These are phyloP conservation scores for Alternaria sp. DNA, from an alignment of 2,329 filamentous ascomycete species.

Conservation along the genomic window DNA sequence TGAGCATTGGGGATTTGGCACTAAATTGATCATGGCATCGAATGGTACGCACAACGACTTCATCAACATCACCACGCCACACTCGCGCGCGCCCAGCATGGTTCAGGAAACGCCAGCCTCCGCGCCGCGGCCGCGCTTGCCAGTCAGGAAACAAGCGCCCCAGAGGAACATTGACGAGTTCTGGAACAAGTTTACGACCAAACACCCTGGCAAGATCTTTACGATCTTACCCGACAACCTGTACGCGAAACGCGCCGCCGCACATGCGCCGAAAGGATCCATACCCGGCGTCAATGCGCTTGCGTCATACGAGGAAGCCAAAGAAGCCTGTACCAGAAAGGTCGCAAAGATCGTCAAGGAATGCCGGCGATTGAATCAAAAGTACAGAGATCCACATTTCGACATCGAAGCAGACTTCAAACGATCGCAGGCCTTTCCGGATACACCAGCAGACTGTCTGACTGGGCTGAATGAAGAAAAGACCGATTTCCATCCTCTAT, in stretches of 20 bases:
- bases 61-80: slow-evolving; percentile 47
- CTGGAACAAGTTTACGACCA: slow-evolving; percentile 74
- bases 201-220: slow-evolving; percentile 75
- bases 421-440: slow-evolving; percentile 42
- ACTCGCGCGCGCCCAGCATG: slow-evolving; percentile 49
- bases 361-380: slow-evolving; percentile 80
- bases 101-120: slow-evolving; percentile 34
- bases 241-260: slow-evolving; percentile 68
- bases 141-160: slow-evolving; percentile 62
- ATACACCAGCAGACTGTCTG: slow-evolving; percentile 58
- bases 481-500: slow-evolving; percentile 66
- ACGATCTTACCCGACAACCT: slow-evolving; percentile 74
- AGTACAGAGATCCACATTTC: slow-evolving; percentile 87
- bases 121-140: slow-evolving; percentile 30
- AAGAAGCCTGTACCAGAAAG: slow-evolving; percentile 69
- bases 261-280: slow-evolving; percentile 61
- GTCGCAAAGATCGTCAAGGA: slow-evolving; percentile 66
- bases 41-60: slow-evolving; percentile 48
- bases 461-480: slow-evolving; percentile 55
- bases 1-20: slow-evolving; percentile 23
- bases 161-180: slow-evolving; percentile 76
- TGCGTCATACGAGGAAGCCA: slow-evolving; percentile 77
- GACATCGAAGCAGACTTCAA: slow-evolving; percentile 82
- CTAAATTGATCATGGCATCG: slow-evolving; percentile 46
- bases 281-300: slow-evolving; percentile 69